phyloP scores from a whole-genome alignment of 2,329 filamentous ascomycete species.

The Chaetomiaceae sp. region DNA sequence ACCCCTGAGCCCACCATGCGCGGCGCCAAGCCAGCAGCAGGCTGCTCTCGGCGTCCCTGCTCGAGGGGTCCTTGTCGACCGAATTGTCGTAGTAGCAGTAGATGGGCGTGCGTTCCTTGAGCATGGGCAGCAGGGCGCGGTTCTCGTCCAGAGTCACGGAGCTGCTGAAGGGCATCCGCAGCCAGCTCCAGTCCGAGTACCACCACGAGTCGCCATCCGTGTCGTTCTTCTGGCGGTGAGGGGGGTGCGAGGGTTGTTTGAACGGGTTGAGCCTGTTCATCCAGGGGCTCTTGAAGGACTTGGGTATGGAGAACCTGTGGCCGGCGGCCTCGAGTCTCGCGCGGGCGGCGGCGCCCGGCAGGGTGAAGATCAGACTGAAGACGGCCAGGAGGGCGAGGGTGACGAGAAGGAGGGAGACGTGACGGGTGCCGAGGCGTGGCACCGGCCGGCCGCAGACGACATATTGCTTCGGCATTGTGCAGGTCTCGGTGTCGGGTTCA shows the following conservation, averaged over 20 bases:
- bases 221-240: conserved; percentile 71
- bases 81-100: conserved; percentile 88
- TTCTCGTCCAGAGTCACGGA: conserved; percentile 75
- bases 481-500: not conserved
- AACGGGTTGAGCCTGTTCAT: conserved; percentile 61
- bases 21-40: conserved; percentile 82
- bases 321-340: conserved; percentile 47
- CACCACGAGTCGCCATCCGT: conserved; percentile 74
- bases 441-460: conserved; percentile 45
- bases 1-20: conserved; percentile 94
- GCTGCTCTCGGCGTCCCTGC: conserved; percentile 68
- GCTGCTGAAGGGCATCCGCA: conserved; percentile 77
- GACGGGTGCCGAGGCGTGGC: conserved; percentile 48
- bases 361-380: conserved; percentile 47
- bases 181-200: conserved; percentile 88
- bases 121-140: conserved; percentile 74
- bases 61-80: conserved; percentile 55
- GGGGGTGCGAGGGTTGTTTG: conserved; percentile 63
- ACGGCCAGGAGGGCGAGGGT: conserved; percentile 50
- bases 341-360: conserved; percentile 45
- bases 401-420: conserved; percentile 48
- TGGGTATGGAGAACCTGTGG: conserved; percentile 46
- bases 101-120: conserved; percentile 64
- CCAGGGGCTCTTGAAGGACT: conserved; percentile 40
- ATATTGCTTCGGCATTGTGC: conserved; percentile 43